These are phyloP conservation scores for Aspergillus sp. DNA, from an alignment of 2,329 filamentous ascomycete genomes.

Conservation along the genomic window DNA sequence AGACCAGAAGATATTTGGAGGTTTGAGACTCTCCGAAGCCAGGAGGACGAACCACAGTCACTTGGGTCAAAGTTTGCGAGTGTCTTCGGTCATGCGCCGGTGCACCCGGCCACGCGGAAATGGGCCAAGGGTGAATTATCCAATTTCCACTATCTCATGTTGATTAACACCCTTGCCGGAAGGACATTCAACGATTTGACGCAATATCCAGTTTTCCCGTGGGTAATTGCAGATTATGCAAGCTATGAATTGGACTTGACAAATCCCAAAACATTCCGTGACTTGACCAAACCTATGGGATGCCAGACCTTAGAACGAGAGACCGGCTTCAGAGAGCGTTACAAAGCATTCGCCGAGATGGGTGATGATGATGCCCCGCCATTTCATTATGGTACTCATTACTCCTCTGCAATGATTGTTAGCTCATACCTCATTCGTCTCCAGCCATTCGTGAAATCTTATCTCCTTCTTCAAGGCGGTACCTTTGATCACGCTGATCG, in stretches of 20 bases:
- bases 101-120: conserved; percentile 78
- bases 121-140: conserved; percentile 95
- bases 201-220: conserved; percentile 96
- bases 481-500: conserved; percentile 94
- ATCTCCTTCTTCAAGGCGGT: conserved; percentile 89
- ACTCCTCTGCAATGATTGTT: conserved; percentile 98
- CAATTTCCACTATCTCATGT: conserved; percentile 98
- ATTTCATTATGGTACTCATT: conserved; percentile 97
- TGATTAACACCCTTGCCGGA: conserved; percentile 95
- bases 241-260: conserved; percentile 86
- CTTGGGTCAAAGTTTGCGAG: conserved; percentile 87
- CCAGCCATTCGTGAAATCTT: conserved; percentile 94
- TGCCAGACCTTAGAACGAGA: conserved; percentile 76
- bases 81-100: conserved; percentile 78
- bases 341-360: conserved; percentile 85
- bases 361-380: conserved; percentile 69
- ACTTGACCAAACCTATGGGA: conserved; percentile 94
- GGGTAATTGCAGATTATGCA: conserved; percentile 93
- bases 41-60: conserved; percentile 58
- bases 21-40: conserved; percentile 73
- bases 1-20: conserved; percentile 89
- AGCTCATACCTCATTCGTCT: conserved; percentile 92
- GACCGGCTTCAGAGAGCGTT: conserved; percentile 75
- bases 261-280: conserved; percentile 79
- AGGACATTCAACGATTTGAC: conserved; percentile 97